phyloP scores from a whole-genome alignment of 2,329 filamentous ascomycete genomes.

The Laburnicola sp. region DNA sequence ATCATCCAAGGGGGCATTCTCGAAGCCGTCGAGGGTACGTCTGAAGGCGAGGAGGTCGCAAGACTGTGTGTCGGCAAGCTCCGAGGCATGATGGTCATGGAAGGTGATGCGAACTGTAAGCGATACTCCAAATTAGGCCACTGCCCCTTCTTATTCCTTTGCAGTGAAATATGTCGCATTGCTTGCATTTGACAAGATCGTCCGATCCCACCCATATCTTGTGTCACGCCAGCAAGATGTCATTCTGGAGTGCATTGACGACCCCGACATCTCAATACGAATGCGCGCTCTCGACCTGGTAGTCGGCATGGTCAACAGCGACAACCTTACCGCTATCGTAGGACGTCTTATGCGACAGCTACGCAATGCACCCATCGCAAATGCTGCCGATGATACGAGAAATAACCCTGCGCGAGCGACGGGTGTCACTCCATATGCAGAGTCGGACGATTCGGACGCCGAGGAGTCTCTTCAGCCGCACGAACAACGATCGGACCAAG shows the following conservation, averaged over 20 bases:
- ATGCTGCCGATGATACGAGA: constrained; percentile 49
- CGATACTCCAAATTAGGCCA: constrained; percentile 20
- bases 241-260: constrained; percentile 94
- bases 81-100: constrained; percentile 88
- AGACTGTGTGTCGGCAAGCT: constrained; percentile 90
- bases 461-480: constrained; percentile 58
- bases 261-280: constrained; percentile 92
- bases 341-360: constrained; percentile 87
- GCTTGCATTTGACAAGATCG: constrained; percentile 93
- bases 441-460: constrained; percentile 61
- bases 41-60: constrained; percentile 88
- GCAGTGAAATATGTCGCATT: constrained; percentile 95
- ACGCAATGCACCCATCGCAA: constrained; percentile 62
- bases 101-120: constrained; percentile 90
- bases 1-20: constrained; percentile 97
- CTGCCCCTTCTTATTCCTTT: constrained; percentile 18
- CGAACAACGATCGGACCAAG: constrained; percentile 52
- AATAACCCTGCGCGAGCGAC: constrained; percentile 52
- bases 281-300: constrained; percentile 90
- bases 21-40: constrained; percentile 75
- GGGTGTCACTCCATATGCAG: constrained; percentile 54
- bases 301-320: constrained; percentile 87
- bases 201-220: constrained; percentile 80
- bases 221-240: constrained; percentile 94
- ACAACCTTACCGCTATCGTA: constrained; percentile 82